Conservation (phyloP, 805 yeast genomes). For the Schwanniomyces vanrijiae region DNA sequence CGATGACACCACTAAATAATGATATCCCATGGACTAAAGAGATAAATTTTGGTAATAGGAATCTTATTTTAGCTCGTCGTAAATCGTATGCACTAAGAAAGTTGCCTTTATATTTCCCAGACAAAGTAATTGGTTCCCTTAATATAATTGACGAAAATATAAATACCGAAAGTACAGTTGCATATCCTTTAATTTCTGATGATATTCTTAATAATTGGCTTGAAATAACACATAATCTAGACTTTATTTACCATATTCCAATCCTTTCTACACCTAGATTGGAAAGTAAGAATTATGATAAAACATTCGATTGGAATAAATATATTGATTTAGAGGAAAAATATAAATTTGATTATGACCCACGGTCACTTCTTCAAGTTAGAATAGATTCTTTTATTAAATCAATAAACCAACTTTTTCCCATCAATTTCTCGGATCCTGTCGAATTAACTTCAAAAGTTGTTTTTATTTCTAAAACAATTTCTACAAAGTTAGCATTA, state of each 20-base stretch:
- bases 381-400: not conserved
- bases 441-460: not conserved
- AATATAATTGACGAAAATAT: constrained; percentile 1
- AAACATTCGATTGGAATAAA: constrained; percentile 15
- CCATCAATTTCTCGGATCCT: not conserved
- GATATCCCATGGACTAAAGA: constrained; percentile 25
- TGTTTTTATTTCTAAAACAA: not conserved
- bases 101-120: constrained; percentile 27
- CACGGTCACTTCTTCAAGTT: constrained; percentile 10
- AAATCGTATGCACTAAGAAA: constrained; percentile 19
- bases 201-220: constrained; percentile 27
- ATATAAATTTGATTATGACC: constrained; percentile 16
- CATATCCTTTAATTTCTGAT: constrained; percentile 26
- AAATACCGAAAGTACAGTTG: not conserved
- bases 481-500: not conserved
- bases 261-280: constrained; percentile 28
- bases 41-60: constrained; percentile 9
- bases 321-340: constrained; percentile 17
- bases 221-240: constrained; percentile 18
- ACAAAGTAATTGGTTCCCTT: constrained; percentile 25
- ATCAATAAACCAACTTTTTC: not conserved
- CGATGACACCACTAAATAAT: constrained; percentile 14
- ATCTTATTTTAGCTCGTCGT: constrained; percentile 18
- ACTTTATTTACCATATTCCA: constrained; percentile 25
- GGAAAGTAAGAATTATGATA: constrained; percentile 17